phyloP scores from a whole-genome alignment of 208 protist species.

The Trypanosoma congolense region DNA sequence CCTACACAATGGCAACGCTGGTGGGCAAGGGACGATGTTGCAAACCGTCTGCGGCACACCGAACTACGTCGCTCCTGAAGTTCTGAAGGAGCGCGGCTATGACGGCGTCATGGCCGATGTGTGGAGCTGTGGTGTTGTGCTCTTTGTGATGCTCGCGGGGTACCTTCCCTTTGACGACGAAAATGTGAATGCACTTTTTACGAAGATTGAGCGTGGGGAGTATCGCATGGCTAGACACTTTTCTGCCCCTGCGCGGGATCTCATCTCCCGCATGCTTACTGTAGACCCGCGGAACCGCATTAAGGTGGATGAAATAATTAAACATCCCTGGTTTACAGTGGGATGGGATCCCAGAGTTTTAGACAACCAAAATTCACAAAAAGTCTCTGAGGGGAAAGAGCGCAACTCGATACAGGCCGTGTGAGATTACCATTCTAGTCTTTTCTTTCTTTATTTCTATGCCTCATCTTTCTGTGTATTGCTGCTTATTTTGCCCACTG shows the following conservation, averaged over 20 bases:
- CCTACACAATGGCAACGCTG: conserved; percentile 44
- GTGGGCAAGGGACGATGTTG: conserved; percentile 55
- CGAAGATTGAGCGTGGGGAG: conserved; percentile 87
- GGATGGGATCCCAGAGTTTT: conserved; percentile 56
- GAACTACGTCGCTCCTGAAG: conserved; percentile 90
- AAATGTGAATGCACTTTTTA: conserved; percentile 87
- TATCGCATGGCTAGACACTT: conserved; percentile 78
- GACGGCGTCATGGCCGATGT: conserved; percentile 92
- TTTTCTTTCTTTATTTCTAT: neutral
- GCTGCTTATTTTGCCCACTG: no score
- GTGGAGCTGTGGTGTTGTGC: conserved; percentile 93
- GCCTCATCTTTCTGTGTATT: no score
- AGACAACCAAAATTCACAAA: neutral
- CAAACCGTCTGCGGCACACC: conserved; percentile 89
- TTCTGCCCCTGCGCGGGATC: conserved; percentile 47
- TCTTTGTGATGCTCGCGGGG: conserved; percentile 93
- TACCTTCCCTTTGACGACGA: conserved; percentile 90
- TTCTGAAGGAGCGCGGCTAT: conserved; percentile 87
- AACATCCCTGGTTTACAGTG: conserved; percentile 81
- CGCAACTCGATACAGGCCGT: conserved; percentile 15
- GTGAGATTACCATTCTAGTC: neutral
- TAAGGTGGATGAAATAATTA: conserved; percentile 81
- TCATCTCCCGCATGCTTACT: conserved; percentile 77
- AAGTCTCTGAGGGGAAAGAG: conserved; percentile 7
- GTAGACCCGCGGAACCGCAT: conserved; percentile 76